Evolutionary conservation across 768 basidiomycete genomes (phyloP).

Genomic region (Erythrobasidium yunnanense): DNA sequence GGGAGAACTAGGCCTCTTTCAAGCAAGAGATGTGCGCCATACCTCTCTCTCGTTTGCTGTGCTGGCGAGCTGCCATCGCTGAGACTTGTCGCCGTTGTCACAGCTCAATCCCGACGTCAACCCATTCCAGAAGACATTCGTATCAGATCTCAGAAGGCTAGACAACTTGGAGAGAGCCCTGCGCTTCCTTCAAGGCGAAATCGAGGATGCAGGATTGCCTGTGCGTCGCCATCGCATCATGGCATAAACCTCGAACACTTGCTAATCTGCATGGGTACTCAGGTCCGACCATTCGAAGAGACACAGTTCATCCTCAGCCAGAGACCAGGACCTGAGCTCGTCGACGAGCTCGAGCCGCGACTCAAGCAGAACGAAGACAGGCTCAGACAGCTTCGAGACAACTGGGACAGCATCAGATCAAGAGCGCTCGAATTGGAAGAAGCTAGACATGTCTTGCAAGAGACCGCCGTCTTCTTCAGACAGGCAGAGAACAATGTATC

Average conservation of each 20-base stretch:
- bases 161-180: slow-evolving; percentile 94
- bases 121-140: slow-evolving; percentile 96
- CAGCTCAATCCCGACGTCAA: slow-evolving; percentile 90
- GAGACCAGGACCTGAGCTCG: slow-evolving; percentile 79
- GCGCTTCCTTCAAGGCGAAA: slow-evolving; percentile 76
- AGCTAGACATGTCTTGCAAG: slow-evolving; percentile 82
- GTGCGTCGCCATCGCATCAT: neutral
- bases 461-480: slow-evolving; percentile 93
- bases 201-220: slow-evolving; percentile 64
- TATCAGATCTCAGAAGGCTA: slow-evolving; percentile 75
- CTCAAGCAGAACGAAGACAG: slow-evolving; percentile 76
- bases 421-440: slow-evolving; percentile 77
- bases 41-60: slow-evolving; percentile 6
- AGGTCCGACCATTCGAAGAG: slow-evolving; percentile 73
- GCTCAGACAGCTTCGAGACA: slow-evolving; percentile 78
- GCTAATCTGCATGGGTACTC: slow-evolving; percentile 34
- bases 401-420: slow-evolving; percentile 77
- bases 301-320: slow-evolving; percentile 78
- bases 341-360: slow-evolving; percentile 83
- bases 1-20: slow-evolving; percentile 86
- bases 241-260: neutral
- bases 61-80: neutral
- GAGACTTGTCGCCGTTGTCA: neutral
- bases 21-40: slow-evolving; percentile 82
- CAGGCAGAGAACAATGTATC: slow-evolving; percentile 47